Evolutionary conservation across 2,329 filamentous ascomycete genomes (phyloP).

Genomic region (Phialophora chinensis): DNA sequence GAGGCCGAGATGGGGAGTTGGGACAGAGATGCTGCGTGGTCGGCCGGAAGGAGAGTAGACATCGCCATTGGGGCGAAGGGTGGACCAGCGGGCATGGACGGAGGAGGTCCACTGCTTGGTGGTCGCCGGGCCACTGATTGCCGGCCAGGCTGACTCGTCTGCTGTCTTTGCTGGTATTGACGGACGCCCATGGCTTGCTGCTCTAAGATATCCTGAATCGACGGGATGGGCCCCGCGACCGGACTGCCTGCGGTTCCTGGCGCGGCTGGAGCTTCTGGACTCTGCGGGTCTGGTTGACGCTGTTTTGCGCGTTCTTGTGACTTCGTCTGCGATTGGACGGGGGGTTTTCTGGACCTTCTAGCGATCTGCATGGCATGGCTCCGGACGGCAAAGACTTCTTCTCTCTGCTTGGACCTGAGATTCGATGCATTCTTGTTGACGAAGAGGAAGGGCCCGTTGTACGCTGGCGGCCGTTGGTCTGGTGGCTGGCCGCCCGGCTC

Average conservation of each 20-base stretch:
- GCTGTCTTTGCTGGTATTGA: slow-evolving; percentile 19
- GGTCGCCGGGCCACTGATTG: background rate
- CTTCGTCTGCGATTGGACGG: slow-evolving; percentile 4
- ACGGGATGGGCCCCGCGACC: slow-evolving; percentile 8
- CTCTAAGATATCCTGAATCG: slow-evolving; percentile 14
- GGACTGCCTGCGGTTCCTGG: background rate
- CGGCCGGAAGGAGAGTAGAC: slow-evolving; percentile 9
- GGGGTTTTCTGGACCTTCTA: slow-evolving; percentile 22
- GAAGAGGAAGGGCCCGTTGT: slow-evolving; percentile 24
- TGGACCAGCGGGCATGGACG: slow-evolving; percentile 1
- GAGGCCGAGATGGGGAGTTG: background rate
- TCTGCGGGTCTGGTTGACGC: background rate
- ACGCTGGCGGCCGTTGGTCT: slow-evolving; percentile 21
- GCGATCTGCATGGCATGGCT: slow-evolving; percentile 32
- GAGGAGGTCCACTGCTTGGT: background rate
- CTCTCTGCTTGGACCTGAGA: slow-evolving; percentile 22
- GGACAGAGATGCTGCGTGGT: slow-evolving; percentile 12
- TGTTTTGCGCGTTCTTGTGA: slow-evolving; percentile 4
- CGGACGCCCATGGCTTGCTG: slow-evolving; percentile 17
- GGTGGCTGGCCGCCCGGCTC: slow-evolving; percentile 7
- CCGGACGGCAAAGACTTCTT: slow-evolving; percentile 27
- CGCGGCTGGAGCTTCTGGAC: background rate
- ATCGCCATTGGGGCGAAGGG: background rate
- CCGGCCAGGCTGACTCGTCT: background rate
- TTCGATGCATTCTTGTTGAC: slow-evolving; percentile 30